phyloP scores from a whole-genome alignment of 768 basidiomycete genomes.

The Hydnum rufescens region DNA sequence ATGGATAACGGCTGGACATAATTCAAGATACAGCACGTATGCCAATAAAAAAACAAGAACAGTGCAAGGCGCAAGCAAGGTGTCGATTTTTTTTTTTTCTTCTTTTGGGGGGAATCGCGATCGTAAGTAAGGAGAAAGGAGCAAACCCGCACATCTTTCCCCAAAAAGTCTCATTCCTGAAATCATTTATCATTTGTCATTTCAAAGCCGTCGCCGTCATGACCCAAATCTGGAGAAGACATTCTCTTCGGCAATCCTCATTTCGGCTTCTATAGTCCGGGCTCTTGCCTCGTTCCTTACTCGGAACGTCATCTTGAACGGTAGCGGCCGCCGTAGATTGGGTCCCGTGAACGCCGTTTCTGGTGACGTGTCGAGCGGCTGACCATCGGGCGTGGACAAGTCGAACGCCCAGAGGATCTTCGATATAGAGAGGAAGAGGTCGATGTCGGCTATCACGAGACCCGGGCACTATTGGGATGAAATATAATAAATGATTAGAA shows the following conservation, averaged over 20 bases:
- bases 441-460: not conserved
- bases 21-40: too few relatives aligned
- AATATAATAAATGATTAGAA: not conserved
- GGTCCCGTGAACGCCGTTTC: not conserved
- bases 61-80: too few relatives aligned
- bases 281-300: not conserved
- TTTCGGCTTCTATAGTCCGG: not conserved
- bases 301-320: conserved; percentile 3
- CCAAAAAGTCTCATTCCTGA: too few relatives aligned
- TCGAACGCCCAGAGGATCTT: conserved; percentile 1
- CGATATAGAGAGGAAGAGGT: not conserved
- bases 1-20: too few relatives aligned
- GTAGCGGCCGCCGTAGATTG: not conserved
- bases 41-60: too few relatives aligned
- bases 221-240: not conserved
- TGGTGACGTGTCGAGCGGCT: not conserved
- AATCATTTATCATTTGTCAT: too few relatives aligned
- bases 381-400: not conserved
- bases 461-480: conserved; percentile 1
- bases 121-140: too few relatives aligned
- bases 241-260: not conserved
- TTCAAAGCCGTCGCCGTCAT: too few relatives aligned
- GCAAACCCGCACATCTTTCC: too few relatives aligned
- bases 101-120: too few relatives aligned
- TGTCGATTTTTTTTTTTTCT: too few relatives aligned